Base-by-base conservation (phyloP, 148 eudicot species). In the Arbutus unedo region DNA sequence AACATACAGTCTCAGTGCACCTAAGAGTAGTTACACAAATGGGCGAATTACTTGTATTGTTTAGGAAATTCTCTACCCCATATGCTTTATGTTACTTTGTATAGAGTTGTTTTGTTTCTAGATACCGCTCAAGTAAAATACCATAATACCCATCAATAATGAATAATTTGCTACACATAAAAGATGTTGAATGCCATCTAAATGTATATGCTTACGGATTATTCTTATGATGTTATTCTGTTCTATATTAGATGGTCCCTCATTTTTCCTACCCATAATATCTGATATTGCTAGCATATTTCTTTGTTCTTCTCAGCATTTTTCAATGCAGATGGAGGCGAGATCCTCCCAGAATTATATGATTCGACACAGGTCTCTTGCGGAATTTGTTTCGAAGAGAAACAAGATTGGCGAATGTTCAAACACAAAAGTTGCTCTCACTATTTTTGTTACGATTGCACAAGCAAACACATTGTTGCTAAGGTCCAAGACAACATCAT, bases 361-460 rank as follows among this genome's bases (percentile, higher is more conserved):
- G 23, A 14, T 6, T 25, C 72, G 66, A 41, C 72, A 0, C 45
- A 74, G 31, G 51, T n/a, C n/a, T 14, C 38, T 59, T 89, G 91
- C 64, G 83, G 70, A 41, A 89, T 89, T 70, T 89, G 91, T 56
- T 85, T 89, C 19, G 91, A 89, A 71, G 51, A 78, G 68, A 78
- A 57, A 44, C 86, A 81, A 49, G 59, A 38, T 72, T 66, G 79
- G 81, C 83, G 78, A 49, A 89, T 87, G 88, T 87, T 84, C 57
- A 56, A 10, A 59, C 87, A 87, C 62, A 53, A 78, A 9, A 62
- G 9, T 3, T 86, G 91, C n/a, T 80, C 85, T 23, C 89, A 89
- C 74, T 77, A 88, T 1, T 89, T 87, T 49, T 89, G 91, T 48
- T 49, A 47, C 44, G 79, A 83, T 45, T 89, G 91, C 86, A 89